These are phyloP conservation scores for Cladosporium sp. DNA, from an alignment of 2,329 filamentous ascomycete genomes.

Conservation along the genomic window DNA sequence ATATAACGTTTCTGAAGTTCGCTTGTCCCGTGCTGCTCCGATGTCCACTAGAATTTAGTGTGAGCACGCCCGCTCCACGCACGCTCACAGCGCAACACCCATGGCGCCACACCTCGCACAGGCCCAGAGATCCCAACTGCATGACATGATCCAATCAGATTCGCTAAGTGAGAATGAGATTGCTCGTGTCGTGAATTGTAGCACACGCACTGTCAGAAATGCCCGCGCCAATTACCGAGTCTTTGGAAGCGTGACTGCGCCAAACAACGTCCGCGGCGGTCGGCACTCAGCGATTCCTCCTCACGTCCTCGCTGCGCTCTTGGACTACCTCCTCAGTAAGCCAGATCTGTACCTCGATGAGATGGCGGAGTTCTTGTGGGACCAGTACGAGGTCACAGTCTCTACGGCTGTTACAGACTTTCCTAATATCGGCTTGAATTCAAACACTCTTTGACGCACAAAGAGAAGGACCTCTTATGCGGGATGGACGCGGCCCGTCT, in stretches of 20 bases:
- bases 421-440: too few relatives aligned
- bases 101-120: neutral
- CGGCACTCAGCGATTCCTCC: neutral
- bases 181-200: neutral
- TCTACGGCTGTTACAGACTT: neutral
- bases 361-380: conserved; percentile 5
- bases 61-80: neutral
- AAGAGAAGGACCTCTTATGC: too few relatives aligned
- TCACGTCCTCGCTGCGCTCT: conserved; percentile 1
- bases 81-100: neutral
- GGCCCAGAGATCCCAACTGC: neutral
- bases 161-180: neutral
- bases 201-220: neutral
- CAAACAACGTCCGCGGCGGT: neutral
- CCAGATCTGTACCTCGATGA: conserved; percentile 10
- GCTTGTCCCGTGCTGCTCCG: conserved; percentile 1
- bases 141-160: neutral
- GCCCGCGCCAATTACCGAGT: conserved; percentile 1
- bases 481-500: too few relatives aligned
- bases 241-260: neutral
- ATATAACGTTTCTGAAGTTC: neutral
- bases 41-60: neutral
- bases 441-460: too few relatives aligned
- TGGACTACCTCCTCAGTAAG: conserved; percentile 7
- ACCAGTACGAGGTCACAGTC: neutral